Evolutionary conservation across 1,139 yeast species (phyloP), one percentile per base, ranked within the genome.

Genomic region (Yamadazyma diddensiae): DNA sequence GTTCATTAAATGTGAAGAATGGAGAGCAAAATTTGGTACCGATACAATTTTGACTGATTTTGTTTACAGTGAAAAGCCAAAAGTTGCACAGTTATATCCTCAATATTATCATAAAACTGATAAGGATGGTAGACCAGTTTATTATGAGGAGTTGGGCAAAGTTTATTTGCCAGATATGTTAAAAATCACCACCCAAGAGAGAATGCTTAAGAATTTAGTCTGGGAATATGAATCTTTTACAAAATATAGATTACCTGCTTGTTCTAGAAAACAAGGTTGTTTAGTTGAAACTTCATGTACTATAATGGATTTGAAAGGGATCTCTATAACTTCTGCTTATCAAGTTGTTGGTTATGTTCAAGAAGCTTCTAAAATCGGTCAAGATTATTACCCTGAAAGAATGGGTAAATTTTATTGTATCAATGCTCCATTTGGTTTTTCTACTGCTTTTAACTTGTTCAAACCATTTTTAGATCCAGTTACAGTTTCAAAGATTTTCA

Each of bases 311-410:
- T 74, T 92, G 58, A 92, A 92, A 68, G 97, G 97, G 15, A 87
- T 92, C 38, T 86, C 96, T 17, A 69, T 92, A 42, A 67, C 82
- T 21, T 67, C 94, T 33, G 95, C 95, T 24, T 78, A 82, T 43
- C 86, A 82, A 57, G 98, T 92, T 29, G 72, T 88, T 49, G 72
- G 82, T 16, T 92, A 90, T 61, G 95, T 92, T 36, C 79, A 82
- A 56, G 96, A 88, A 61, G 97, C 98, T 16, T 85, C 96, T 15
- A 69, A 75, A 50, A 87, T 92, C 53, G 97, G 97, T 42, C 98
- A 92, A 67, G 87, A 92, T 69, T 92, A 84, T 64, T 92, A 92
- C 59, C 98, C 98, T n/a, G 98, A 92, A 70, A 83, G 98, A 65
- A 90, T 92, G 97, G 97, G 98, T 53, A 88, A 87, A 63, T 92